Percentiles rank a stretch among this genome's conserved stretches.
These are phyloP conservation scores for Jatropha podagrica DNA, from an alignment of 441 rosid genomes.

Conservation along the genomic window DNA sequence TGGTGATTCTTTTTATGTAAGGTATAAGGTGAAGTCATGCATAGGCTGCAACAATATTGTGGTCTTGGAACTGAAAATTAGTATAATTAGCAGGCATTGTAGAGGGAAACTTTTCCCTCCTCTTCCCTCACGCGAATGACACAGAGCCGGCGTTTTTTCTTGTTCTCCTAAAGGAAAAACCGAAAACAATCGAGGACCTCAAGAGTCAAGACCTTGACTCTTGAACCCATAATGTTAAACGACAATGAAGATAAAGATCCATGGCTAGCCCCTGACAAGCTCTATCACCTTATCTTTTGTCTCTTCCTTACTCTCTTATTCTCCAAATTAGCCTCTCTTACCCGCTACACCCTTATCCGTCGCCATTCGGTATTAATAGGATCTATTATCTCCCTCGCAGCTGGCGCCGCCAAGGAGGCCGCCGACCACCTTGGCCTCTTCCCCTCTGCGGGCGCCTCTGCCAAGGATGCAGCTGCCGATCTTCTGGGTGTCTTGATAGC, in stretches of 20 bases:
- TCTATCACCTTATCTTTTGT: conserved; percentile 82
- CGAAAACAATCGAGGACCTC: background rate
- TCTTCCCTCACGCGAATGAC: no score
- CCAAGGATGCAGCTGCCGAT: conserved; percentile 74
- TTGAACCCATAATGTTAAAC: background rate
- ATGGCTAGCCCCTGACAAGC: conserved; percentile 81
- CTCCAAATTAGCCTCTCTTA: conserved; percentile 55
- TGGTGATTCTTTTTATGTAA: no score
- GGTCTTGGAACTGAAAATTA: no score
- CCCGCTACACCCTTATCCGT: conserved; percentile 56
- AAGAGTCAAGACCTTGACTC: background rate
- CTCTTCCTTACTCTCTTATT: conserved; percentile 66
- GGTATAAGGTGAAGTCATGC: no score
- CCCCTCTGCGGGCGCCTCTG: conserved; percentile 85
- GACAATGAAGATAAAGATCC: conserved; percentile 50
- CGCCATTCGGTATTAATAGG: conserved; percentile 59
- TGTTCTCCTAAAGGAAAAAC: no score
- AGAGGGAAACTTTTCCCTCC: no score
- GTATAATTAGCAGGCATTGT: no score
- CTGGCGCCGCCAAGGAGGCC: conserved; percentile 88
- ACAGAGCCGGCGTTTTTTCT: no score
- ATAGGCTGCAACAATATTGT: no score
- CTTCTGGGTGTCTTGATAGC: conserved; percentile 55
- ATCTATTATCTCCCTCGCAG: conserved; percentile 64
- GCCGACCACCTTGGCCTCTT: conserved; percentile 78